Evolutionary conservation across 179 eudicot species (phyloP), one percentile per base, ranked within the genome.

Genomic region (Heliamphora pulchella): DNA sequence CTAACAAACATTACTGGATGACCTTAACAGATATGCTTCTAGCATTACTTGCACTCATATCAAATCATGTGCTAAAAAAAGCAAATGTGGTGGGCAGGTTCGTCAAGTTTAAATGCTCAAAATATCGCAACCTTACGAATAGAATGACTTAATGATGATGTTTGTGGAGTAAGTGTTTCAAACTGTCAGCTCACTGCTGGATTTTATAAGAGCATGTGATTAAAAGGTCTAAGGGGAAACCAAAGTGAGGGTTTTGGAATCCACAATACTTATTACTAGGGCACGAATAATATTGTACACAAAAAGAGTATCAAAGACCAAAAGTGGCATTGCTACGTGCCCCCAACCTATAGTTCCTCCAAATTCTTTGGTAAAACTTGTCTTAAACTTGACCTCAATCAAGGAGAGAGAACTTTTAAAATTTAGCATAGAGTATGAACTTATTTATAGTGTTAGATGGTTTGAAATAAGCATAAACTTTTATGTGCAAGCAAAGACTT

Each of bases 21-120:
- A 76, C 67, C 50, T 17, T 4, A 76, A 13, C 58, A 54, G 63
- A 73, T 20, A 73, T 54, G 41, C 63, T 73, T 71, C 62, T 58
- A 63, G 68, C 13, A 20, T 20, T 31, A 2, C 54, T 22, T 22
- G 62, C 76, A 73, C 5, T 31, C 15, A 13, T 13, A 73, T 5
- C 46, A 1, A 73, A 73, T 15, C 63, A 22, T 54, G 22, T 14
- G 17, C 62, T 20, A 53, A 41, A 46, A 53, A 53, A 53, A 73
- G 46, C n/a, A 73, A 73, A 51, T 73, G 76, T 14, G 5, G 47
- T 20, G 17, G 63, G 18, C 59, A 51, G 59, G 31, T 9, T 72
- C 9, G 41, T 8, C 58, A 71, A 15, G 13, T 71, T 50, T 71
- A 14, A 71, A 9, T 18, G 0, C 75, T 69, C 43, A 53, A 53